Evolutionary conservation across 495 filamentous ascomycete genomes (phyloP), one percentile per base, ranked within the genome.

Genomic region (Podospora anserina): DNA sequence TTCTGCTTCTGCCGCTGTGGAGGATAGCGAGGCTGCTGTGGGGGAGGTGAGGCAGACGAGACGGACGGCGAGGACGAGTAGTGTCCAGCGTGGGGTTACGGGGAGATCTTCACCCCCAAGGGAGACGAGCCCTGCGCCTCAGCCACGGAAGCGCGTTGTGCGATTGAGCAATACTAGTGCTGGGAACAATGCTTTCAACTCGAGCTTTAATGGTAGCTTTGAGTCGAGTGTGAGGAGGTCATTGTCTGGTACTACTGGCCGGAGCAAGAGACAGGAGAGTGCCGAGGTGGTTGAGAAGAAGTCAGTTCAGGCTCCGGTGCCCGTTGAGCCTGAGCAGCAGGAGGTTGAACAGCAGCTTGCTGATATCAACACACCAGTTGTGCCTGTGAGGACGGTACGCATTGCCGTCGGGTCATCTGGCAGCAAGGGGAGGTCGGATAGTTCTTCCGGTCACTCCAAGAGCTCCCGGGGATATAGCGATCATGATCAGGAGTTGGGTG

Each of bases 331-430:
- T 5, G 69, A 68, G 11, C 68, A 76, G 28, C 79, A 70, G 63
- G 74, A 80, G 20, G 73, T 70, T 19, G 65, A 49, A 1, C 58
- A 53, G 9, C 66, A 69, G 32, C n/a, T 63, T 7, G 68, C 65
- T 11, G 87, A 91, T 69, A 81, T 89, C 44, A 89, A 88, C 67
- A 93, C 91, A 15, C 91, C 91, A 2, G 88, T 87, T 0, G 85
- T 88, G 28, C 81, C 86, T 64, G 81, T 83, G 15, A 84, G 90
- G 39, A 89, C 85, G 61, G 87, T 91, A n/a, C 81, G 88, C 61
- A 87, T 91, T 66, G 78, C 81, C 2, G 75, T 82, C 23, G 78
- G 77, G 5, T 82, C 83, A 28, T 83, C 82, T 5, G 80, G 79
- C 0, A 76, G 75, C 66, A 76, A 78, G 30, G 75, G 69, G 27